Evolutionary conservation across 2,329 filamentous ascomycete species (phyloP), one percentile per base, ranked within the genome.

Genomic region (Beauveria rudraprayagi): DNA sequence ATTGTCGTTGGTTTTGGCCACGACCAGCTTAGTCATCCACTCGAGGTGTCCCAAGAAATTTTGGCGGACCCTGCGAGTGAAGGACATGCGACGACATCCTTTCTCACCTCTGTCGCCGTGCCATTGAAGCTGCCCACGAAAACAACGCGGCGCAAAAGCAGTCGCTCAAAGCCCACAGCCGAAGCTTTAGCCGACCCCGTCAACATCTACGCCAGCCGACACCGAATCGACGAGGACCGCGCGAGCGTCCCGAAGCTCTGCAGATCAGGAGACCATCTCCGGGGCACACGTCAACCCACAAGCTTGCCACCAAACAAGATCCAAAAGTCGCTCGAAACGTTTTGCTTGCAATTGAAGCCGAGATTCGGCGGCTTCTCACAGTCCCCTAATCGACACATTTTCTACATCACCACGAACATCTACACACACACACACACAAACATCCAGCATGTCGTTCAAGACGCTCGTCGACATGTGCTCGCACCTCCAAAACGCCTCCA

Each of bases 401-500:
- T 16, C 1, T 17, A 34, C 30, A 34, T 1, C 30, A 5, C 41
- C 41, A 26, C 47, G 22, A 28, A 28, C 43, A 30, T 8, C 11
- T 22, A 17, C 37, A 53, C 46, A 26, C 46, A 47, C 5, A 22
- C 46, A 30, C 16, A 19, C 56, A 50, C 17, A 26, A 8, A n/a
- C 51, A 57, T 50, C 63, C 67, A 67, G 52, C 65, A 76, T 76
- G 74, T 76, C 74, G 69, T 83, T 96, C 76, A 79, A 83, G 71
- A 85, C 88, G 75, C 83, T 96, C 65, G 82, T 85, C 68, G 80
- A 93, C 79, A 85, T 92, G 76, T 95, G 90, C 81, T 92, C 91
- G 66, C 92, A 96, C 78, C 82, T 97, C 61, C 90, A 94, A 74
- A 97, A 97, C 79, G 90, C 90, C 66, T 89, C 89, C 61, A 86